Evolutionary conservation across 768 basidiomycete genomes (phyloP), one percentile per base, ranked within the genome.

Genomic region (Butyriboletus loyo): DNA sequence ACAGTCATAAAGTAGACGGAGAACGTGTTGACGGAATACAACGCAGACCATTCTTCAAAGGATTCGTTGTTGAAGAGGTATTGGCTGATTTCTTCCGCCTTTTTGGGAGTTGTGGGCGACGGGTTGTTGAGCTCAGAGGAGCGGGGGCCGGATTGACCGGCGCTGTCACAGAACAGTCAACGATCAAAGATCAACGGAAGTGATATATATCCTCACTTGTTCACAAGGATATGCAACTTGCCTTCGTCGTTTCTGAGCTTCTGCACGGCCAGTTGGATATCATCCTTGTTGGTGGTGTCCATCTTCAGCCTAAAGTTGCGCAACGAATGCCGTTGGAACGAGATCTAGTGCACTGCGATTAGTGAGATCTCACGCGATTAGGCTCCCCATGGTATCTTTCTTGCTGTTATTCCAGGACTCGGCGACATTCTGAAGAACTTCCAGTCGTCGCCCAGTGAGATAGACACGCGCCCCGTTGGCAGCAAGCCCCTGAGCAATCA

Each of bases 391-490:
- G 40, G 53, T 60, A 21, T 63, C 68, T 15, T 63, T 57, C 49
- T 70, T 73, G 44, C 65, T 63, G 53, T 60, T 63, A 46, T 75
- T 73, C 77, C 80, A 82, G 10, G 72, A 72, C 40, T 74, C 70
- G n/a, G 77, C 72, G 15, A 79, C 74, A 55, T 74, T 79, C 61
- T 86, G 75, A 21, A 92, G 75, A 3, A 87, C 82, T 5, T 85
- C 80, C 42, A 76, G 67, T 41, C 90, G 78, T 35, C 89, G 75
- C 17, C 87, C 86, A 3, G 83, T 85, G 59, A 92, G 87, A 62
- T 92, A 92, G 15, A 90, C 89, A 58, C 82, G 86, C 14, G 89
- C 88, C 1, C 89, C 88, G 59, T 84, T 86, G 27, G 84, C 77
- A 15, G 89, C 89, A 13, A 92, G 77, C 5, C 87, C 89, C 48